phyloP scores from a whole-genome alignment of 495 filamentous ascomycete genomes.

The Xylaria bambusicola region DNA sequence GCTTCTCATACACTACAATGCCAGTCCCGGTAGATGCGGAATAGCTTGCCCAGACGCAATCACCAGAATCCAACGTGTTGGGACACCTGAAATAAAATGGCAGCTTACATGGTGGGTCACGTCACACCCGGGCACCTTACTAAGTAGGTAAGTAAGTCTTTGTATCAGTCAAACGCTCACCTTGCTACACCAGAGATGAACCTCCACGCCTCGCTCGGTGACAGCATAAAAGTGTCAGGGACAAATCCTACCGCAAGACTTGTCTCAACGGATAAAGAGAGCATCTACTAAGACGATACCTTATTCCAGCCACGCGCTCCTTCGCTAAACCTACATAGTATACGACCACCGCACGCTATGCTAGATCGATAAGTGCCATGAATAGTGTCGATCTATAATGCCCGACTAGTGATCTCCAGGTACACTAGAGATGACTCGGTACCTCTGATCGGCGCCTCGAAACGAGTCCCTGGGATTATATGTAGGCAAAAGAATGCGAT shows the following conservation, averaged over 20 bases:
- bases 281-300: background rate
- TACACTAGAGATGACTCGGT: background rate
- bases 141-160: too few relatives aligned
- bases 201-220: background rate
- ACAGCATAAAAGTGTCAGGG: too few relatives aligned
- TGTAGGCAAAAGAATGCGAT: background rate
- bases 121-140: constrained; percentile 1
- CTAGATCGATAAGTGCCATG: background rate
- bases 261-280: too few relatives aligned
- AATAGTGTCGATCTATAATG: background rate
- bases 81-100: constrained; percentile 13
- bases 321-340: background rate
- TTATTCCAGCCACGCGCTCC: background rate
- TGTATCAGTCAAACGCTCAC: background rate
- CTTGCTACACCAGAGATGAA: background rate
- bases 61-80: constrained; percentile 11
- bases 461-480: too few relatives aligned
- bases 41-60: constrained; percentile 13
- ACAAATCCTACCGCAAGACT: too few relatives aligned
- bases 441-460: background rate
- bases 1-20: background rate
- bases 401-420: background rate
- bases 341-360: background rate
- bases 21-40: constrained; percentile 8
- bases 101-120: constrained; percentile 6